Evolutionary conservation across 192 early-diverging fungal species (phyloP), one percentile per base, ranked within the genome.

Genomic region (Coemansia sp.): DNA sequence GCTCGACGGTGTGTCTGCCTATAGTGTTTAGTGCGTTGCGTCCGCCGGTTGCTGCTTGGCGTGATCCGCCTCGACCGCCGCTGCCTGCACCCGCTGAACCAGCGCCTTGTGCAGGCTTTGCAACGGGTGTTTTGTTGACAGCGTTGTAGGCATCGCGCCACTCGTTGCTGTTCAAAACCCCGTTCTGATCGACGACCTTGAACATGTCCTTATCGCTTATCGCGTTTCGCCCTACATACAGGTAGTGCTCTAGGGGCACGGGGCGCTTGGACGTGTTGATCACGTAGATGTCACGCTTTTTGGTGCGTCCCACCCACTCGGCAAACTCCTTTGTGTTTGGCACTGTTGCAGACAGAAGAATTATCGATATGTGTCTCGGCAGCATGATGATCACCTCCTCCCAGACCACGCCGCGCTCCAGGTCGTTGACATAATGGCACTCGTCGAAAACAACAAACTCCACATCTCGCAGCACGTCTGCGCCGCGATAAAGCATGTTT

Each of bases 371-470:
- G 79, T 99, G 96, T 0, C 90, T 86, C 3, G 97, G 97, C 11
- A 99, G 83, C 96, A 99, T 97, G 68, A 98, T 97, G 63, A 99
- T 99, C 30, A 97, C 95, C 77, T 99, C 97, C 81, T 99, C 97
- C 97, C 97, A 99, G 2, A 99, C 97, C 1, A 99, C 96, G 57
- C 97, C 97, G 63, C 87, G 86, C 85, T 94, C 97, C 8, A 89
- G 62, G 73, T 99, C 95, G 69, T 98, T 98, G 30, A 99, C 87
- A 75, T 99, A 99, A 68, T 99, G 97, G 50, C 95, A 93, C 81
- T 99, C 97, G 80, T 99, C 97, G 86, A 99, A 99, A 56, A 99
- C 94, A 1, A 99, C 97, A 90, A 95, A 99, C 79, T 99, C 97
- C 12, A 99, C 94, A 69, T 99, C 97, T 20, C 96, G 88, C 63